Evolutionary conservation across 2,329 filamentous ascomycete species (phyloP).

Genomic region (Diaporthe nobilis): DNA sequence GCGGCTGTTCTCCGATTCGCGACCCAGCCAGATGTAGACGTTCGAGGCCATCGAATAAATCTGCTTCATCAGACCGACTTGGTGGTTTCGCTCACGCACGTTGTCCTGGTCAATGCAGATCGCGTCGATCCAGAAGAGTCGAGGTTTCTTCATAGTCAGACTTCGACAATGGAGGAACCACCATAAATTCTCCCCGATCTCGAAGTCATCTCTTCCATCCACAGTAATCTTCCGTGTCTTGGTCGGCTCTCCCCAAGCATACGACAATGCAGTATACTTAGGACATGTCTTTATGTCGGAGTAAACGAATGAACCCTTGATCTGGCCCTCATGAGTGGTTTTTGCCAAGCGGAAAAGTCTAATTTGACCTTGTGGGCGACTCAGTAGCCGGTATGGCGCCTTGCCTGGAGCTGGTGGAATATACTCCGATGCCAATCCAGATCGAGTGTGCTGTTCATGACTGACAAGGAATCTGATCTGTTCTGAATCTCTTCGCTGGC

Average conservation of each 20-base stretch:
- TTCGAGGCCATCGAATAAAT: slow-evolving; percentile 7
- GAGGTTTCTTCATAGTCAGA: not conserved
- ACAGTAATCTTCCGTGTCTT: not conserved
- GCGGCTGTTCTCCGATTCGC: not conserved
- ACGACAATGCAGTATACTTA: not conserved
- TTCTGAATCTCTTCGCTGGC: not conserved
- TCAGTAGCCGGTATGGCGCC: not conserved
- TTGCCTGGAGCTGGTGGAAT: not conserved
- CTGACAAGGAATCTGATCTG: not conserved
- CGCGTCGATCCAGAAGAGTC: slow-evolving; percentile 24
- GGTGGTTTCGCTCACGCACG: not conserved
- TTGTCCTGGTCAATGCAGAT: slow-evolving; percentile 20
- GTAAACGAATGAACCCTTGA: not conserved
- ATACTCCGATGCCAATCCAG: not conserved
- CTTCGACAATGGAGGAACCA: slow-evolving; percentile 12
- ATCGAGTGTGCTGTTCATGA: not conserved
- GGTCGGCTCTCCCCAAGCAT: slow-evolving; percentile 5
- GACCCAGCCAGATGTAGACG: slow-evolving; percentile 22
- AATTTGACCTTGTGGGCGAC: not conserved
- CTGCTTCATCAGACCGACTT: slow-evolving; percentile 8
- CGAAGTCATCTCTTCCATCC: not conserved
- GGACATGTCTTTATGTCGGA: not conserved
- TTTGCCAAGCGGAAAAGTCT: not conserved
- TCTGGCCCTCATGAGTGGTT: not conserved
- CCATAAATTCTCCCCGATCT: slow-evolving; percentile 12